phyloP scores from a whole-genome alignment of 495 filamentous ascomycete species.

The Neurospora sublineolata region DNA sequence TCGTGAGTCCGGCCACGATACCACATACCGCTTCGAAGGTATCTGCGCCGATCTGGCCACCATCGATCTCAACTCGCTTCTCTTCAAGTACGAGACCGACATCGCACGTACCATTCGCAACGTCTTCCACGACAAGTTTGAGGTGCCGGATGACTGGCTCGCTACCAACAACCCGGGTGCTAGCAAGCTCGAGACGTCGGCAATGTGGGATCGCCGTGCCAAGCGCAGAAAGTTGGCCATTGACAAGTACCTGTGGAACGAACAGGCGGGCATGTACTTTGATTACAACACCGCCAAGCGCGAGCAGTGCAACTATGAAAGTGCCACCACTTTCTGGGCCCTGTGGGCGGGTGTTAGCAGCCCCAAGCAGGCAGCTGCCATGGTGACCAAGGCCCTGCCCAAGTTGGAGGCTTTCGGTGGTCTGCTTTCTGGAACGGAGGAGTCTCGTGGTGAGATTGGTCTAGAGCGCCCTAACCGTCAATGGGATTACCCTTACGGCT shows the following conservation, averaged over 20 bases:
- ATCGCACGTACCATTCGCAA: conserved; percentile 73
- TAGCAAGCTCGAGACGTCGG: conserved; percentile 58
- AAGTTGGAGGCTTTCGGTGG: conserved; percentile 80
- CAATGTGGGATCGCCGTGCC: conserved; percentile 77
- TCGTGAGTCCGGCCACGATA: conserved; percentile 95
- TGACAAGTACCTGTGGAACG: conserved; percentile 85
- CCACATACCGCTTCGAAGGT: conserved; percentile 80
- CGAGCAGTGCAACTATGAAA: conserved; percentile 68
- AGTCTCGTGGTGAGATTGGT: conserved; percentile 68
- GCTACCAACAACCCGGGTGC: conserved; percentile 39
- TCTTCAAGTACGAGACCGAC: conserved; percentile 94
- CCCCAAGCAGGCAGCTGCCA: conserved; percentile 62
- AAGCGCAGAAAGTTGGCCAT: conserved; percentile 67
- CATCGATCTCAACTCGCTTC: conserved; percentile 81
- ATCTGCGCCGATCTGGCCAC: conserved; percentile 83
- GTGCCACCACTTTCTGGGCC: conserved; percentile 87
- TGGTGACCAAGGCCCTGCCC: conserved; percentile 69
- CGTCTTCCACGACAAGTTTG: conserved; percentile 66
- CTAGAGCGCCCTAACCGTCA: conserved; percentile 83
- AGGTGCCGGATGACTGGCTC: conserved; percentile 67
- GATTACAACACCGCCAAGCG: conserved; percentile 84
- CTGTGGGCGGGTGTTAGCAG: conserved; percentile 85
- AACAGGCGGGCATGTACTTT: conserved; percentile 85
- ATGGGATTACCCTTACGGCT: conserved; percentile 97
- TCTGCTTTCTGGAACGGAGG: conserved; percentile 76